Evolutionary conservation across 495 filamentous ascomycete genomes (phyloP).

Genomic region (Xylaria bambusicola): DNA sequence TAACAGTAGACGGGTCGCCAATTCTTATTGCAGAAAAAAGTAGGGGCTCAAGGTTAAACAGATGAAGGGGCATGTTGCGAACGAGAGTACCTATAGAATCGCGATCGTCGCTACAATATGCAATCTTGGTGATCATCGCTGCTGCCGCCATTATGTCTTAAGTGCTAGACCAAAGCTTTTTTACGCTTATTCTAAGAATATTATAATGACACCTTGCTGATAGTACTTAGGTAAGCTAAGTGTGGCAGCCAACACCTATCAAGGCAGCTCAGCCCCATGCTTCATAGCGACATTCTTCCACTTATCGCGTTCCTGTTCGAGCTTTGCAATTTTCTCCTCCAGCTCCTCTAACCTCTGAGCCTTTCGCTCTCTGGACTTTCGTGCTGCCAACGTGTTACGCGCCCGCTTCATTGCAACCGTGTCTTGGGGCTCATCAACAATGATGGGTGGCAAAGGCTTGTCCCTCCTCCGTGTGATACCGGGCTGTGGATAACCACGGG

Average conservation of each 20-base stretch:
- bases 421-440: slow-evolving; percentile 69
- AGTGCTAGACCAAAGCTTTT: too few species aligned
- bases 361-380: slow-evolving; percentile 89
- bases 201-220: too few species aligned
- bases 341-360: slow-evolving; percentile 66
- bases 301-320: slow-evolving; percentile 54
- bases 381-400: slow-evolving; percentile 89
- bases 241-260: not conserved
- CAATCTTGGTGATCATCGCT: too few species aligned
- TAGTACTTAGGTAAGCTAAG: not conserved
- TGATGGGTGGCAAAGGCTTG: slow-evolving; percentile 78
- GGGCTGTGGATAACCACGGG: too few species aligned
- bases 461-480: slow-evolving; percentile 39
- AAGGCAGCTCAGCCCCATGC: not conserved
- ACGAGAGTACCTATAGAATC: too few species aligned
- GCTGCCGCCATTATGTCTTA: too few species aligned
- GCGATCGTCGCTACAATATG: too few species aligned
- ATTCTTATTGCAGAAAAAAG: too few species aligned
- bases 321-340: slow-evolving; percentile 50
- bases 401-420: slow-evolving; percentile 81
- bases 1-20: too few species aligned
- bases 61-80: too few species aligned
- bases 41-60: too few species aligned
- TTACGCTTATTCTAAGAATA: too few species aligned
- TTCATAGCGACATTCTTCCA: slow-evolving; percentile 46